Evolutionary conservation across 352 stramenopile genomes (phyloP).

Genomic region (Phytophthora fragariae): DNA sequence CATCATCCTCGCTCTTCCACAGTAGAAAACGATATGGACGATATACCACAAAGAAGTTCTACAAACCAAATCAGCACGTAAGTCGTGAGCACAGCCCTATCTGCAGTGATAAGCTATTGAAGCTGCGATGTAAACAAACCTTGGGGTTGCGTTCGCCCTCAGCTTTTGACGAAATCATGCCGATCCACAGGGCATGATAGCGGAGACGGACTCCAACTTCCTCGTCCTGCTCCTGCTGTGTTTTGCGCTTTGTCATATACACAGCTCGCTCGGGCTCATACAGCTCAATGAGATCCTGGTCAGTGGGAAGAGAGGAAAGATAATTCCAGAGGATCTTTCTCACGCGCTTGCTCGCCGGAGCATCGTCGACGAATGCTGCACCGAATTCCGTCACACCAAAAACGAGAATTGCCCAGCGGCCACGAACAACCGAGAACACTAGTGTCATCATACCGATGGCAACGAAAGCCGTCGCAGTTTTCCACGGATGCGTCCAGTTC

Average conservation of each 20-base stretch:
- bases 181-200: slow-evolving; percentile 78
- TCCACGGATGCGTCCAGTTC: slow-evolving; percentile 91
- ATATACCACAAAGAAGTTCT: slow-evolving; percentile 71
- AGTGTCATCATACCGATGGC: slow-evolving; percentile 56
- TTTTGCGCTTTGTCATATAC: slow-evolving; percentile 63
- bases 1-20: slow-evolving; percentile 84
- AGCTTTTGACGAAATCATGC: slow-evolving; percentile 63
- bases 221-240: slow-evolving; percentile 57
- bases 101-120: not conserved
- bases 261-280: slow-evolving; percentile 72
- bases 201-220: slow-evolving; percentile 57
- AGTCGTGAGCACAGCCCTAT: not conserved
- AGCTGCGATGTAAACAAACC: slow-evolving; percentile 35
- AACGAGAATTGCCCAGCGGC: slow-evolving; percentile 76
- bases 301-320: slow-evolving; percentile 78
- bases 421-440: slow-evolving; percentile 73
- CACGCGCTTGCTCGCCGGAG: slow-evolving; percentile 78
- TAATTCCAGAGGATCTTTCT: slow-evolving; percentile 87
- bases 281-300: slow-evolving; percentile 81
- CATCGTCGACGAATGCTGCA: slow-evolving; percentile 79
- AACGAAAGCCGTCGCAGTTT: slow-evolving; percentile 71
- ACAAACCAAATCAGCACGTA: slow-evolving; percentile 23
- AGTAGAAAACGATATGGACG: slow-evolving; percentile 80
- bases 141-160: slow-evolving; percentile 75
- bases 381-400: slow-evolving; percentile 84